Conservation (phyloP, 345 rosid genomes). For the Lepidium africanum region DNA sequence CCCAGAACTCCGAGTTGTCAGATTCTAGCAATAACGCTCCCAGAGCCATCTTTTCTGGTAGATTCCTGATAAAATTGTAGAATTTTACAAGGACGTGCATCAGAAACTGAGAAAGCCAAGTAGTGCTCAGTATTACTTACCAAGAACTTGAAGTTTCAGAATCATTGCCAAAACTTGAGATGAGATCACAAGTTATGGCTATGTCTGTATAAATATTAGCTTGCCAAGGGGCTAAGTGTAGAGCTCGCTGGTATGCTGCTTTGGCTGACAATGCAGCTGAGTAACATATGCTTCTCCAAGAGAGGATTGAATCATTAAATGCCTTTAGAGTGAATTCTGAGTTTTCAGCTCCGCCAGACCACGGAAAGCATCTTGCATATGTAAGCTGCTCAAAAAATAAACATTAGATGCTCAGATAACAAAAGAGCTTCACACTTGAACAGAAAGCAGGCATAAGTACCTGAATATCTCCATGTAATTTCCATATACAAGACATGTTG, state of each 20-base stretch:
- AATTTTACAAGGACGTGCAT: constrained; percentile 10
- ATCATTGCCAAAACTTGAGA: constrained; percentile 39
- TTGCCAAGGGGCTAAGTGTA: constrained; percentile 88
- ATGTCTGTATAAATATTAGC: constrained; percentile 72
- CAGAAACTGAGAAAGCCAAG: constrained; percentile 11
- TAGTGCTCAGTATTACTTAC: constrained; percentile 34
- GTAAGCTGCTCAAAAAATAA: constrained; percentile 47
- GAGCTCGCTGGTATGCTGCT: constrained; percentile 69
- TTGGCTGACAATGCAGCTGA: constrained; percentile 57
- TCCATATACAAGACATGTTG: constrained; percentile 72
- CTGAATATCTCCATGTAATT: constrained; percentile 86
- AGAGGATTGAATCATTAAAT: constrained; percentile 44
- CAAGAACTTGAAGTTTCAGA: constrained; percentile 37
- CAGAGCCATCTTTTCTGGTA: constrained; percentile 82
- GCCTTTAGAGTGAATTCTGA: constrained; percentile 29
- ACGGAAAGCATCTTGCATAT: constrained; percentile 72
- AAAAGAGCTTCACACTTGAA: background rate
- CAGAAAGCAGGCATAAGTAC: constrained; percentile 25
- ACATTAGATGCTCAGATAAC: constrained; percentile 7
- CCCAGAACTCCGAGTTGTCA: constrained; percentile 76
- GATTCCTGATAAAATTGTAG: constrained; percentile 60
- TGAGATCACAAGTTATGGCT: constrained; percentile 65
- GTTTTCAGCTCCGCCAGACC: constrained; percentile 41
- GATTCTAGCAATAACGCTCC: constrained; percentile 86
- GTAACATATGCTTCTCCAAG: constrained; percentile 65